These are phyloP conservation scores for Sporothrix curviconia DNA, from an alignment of 2,329 filamentous ascomycete species.

Conservation along the genomic window DNA sequence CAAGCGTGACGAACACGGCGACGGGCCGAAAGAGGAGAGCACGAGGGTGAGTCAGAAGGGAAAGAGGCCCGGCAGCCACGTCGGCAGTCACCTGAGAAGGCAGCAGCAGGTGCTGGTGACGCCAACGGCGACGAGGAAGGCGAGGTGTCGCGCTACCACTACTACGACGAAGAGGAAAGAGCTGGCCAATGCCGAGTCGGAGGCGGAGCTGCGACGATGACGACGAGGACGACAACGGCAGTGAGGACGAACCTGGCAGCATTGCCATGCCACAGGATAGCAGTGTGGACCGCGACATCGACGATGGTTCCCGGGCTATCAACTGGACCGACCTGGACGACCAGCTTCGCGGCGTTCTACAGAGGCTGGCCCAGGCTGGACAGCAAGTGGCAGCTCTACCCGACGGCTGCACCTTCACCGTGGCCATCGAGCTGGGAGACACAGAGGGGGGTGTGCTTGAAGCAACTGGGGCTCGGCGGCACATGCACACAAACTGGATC, in stretches of 20 bases:
- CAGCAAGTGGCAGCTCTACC: slow-evolving; percentile 54
- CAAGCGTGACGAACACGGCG: background rate
- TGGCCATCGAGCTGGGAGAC: slow-evolving; percentile 61
- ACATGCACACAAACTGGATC: slow-evolving; percentile 10
- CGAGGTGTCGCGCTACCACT: slow-evolving; percentile 1
- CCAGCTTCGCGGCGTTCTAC: slow-evolving; percentile 62
- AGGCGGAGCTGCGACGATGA: slow-evolving; percentile 14
- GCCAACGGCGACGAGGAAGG: too few species aligned
- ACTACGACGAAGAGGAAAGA: slow-evolving; percentile 16
- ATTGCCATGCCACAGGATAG: background rate
- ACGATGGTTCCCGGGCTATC: slow-evolving; percentile 23
- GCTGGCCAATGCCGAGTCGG: slow-evolving; percentile 8
- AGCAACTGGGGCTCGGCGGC: background rate
- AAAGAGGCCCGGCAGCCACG: too few species aligned
- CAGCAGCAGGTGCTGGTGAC: too few species aligned
- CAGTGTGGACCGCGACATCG: background rate
- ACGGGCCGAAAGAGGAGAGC: too few species aligned
- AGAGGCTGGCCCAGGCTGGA: slow-evolving; percentile 54
- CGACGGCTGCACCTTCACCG: slow-evolving; percentile 62
- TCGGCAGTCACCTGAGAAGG: too few species aligned
- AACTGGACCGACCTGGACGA: slow-evolving; percentile 61
- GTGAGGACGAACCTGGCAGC: background rate
- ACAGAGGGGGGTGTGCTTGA: background rate
- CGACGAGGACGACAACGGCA: background rate
- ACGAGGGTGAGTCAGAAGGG: too few species aligned